phyloP scores from a whole-genome alignment of 129 eudicot genomes.

The sunflower (Helianthus annuus) region HanXRQr2.0-SUNRISE NC_035440.2:159687899-159688398 shows the following conservation, averaged over 20 bases:
- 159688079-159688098: slow-evolving; percentile 71
- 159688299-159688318: slow-evolving; percentile 87
- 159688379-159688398: slow-evolving; percentile 88
- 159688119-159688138: slow-evolving; percentile 93
- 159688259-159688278: slow-evolving; percentile 90
- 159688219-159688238: not conserved
- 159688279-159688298: slow-evolving; percentile 90
- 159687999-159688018: slow-evolving; percentile 50
- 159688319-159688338: slow-evolving; percentile 75
- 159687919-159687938: slow-evolving; percentile 92
- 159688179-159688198: slow-evolving; percentile 52
- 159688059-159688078: too few species aligned
- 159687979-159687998: slow-evolving; percentile 93
- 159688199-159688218: slow-evolving; percentile 12
- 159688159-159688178: slow-evolving; percentile 95
- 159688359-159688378: slow-evolving; percentile 92
- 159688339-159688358: slow-evolving; percentile 87
- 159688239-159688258: slow-evolving; percentile 54
- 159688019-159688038: not conserved
- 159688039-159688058: not conserved
- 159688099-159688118: slow-evolving; percentile 97
- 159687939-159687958: slow-evolving; percentile 71
- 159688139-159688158: slow-evolving; percentile 87
- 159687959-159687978: slow-evolving; percentile 75
- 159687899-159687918: slow-evolving; percentile 12